Evolutionary conservation across 2,329 filamentous ascomycete species (phyloP), one percentile per base, ranked within the genome.

Genomic region (Diaporthe caulivora): DNA sequence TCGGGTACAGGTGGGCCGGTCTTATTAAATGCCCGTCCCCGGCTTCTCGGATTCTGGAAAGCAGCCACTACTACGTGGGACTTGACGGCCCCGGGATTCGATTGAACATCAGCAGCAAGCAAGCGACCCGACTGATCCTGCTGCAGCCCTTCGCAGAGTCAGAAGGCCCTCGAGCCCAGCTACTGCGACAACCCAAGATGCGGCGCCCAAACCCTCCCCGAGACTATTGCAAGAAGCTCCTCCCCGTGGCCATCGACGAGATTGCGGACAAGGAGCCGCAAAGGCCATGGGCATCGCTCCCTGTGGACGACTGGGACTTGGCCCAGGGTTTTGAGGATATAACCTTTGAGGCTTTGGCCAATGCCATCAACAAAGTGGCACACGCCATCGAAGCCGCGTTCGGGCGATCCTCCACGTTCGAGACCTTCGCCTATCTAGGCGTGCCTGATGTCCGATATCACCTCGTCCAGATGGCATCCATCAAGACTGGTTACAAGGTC

Each of bases 301-400:
- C 77, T 2, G 62, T 75, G 21, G 75, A 77, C 51, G 77, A 78
- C 62, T 72, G 74, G 55, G 74, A 78, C 40, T 34, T 78, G 15
- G 42, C 77, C 1, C 57, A 47, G 26, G 77, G 77, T 11, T 77
- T 77, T 49, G 77, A 77, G 55, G 77, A 78, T 55, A 73, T 78
- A 40, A 75, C 49, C 42, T 78, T 73, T 49, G 70, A 15, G 17
- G 40, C 49, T 26, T 40, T 78, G 11, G 77, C 77, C 62, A 76
- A 75, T 26, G 76, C 77, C 3, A 73, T 77, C 73, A 76, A 78
- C 74, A 75, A 71, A 47, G 54, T 78, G 31, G 75, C 77, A n/a
- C 76, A 75, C 70, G 44, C 75, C 17, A 76, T 78, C 47, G 70
- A 74, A n/a, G 44, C 58, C 2, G 24, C 72, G 10, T 53, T 78